Base-by-base conservation (phyloP, 1,284 basidiomycete species). In the Fomitiporia mediterranea region DNA sequence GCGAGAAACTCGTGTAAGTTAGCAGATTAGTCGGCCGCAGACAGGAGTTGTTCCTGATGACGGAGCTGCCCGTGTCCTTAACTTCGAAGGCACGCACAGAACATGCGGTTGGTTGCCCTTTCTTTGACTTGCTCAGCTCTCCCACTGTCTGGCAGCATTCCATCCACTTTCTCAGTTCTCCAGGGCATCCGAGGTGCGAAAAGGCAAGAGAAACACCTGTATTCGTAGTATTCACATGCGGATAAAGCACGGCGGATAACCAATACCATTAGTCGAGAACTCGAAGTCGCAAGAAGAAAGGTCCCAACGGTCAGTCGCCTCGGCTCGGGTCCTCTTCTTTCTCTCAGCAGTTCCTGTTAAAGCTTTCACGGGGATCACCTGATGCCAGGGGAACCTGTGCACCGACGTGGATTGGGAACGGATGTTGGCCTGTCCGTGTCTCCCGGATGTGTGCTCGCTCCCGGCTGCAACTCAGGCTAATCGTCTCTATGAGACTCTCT, bases 181-280 rank as follows among this genome's bases (percentile, higher is more conserved):
- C n/a, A n/a, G n/a, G n/a, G 27, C 15, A 43, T 43, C 42, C 42
- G 42, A 43, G 42, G 42, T 25, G 11, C 27, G 17, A 43, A 43
- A 17, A 19, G 42, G 42, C 42, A 43, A 40, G 50, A 13, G 34
- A 39, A 52, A 43, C 50, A 43, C 30, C 49, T 51, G 55, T 25
- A 44, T 51, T 51, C 51, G n/a, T n/a, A n/a, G n/a, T n/a, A 46
- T 53, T 57, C 56, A 47, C 56, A 57, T 57, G 50, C 56, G 56
- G 56, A 57, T 46, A 53, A 57, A 53, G 44, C 27, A 52, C 50
- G 56, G 56, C 30, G 8, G 49, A 28, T 32, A 28, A 37, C 30
- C 23, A 39, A 38, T 48, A 53, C 43, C 50, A 47, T 52, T 53
- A 57, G 55, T 23, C 37, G 23, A 46, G 53, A 55, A 46, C 44